phyloP scores from a whole-genome alignment of 345 rosid genomes.

The Syzygium jambos region DNA sequence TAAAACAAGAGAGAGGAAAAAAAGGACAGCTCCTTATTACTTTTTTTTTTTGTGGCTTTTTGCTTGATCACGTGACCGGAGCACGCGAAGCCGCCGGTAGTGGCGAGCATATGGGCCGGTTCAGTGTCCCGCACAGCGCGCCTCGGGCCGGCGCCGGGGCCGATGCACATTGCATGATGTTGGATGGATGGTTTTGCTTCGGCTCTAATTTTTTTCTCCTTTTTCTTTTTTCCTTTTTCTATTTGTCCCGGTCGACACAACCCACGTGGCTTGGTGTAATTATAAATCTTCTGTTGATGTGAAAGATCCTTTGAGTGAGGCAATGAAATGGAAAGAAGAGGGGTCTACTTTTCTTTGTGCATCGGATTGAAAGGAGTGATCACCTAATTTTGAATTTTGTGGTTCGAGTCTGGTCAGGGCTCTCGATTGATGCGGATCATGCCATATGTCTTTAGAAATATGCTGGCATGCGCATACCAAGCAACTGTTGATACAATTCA shows the following conservation, averaged over 20 bases:
- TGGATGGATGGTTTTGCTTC: not conserved
- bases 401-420: accelerated
- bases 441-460: not conserved
- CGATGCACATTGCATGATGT: not conserved
- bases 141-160: not conserved
- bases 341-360: not conserved
- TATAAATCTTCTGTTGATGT: not conserved
- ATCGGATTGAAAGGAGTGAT: not conserved
- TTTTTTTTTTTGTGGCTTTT: not conserved
- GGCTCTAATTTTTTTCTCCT: not conserved
- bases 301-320: not conserved
- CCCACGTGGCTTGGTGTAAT: not conserved
- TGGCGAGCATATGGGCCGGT: not conserved
- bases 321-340: not conserved
- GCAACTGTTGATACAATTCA: not conserved
- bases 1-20: not conserved
- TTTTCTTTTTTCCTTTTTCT: not conserved
- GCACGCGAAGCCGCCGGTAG: not conserved
- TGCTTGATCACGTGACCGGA: not conserved
- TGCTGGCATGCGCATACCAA: not conserved
- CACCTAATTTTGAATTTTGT: not conserved
- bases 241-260: not conserved
- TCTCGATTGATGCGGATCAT: not conserved
- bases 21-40: not conserved
- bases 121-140: not conserved